phyloP scores from a whole-genome alignment of 768 basidiomycete genomes.

The Neoboletus magnificus region DNA sequence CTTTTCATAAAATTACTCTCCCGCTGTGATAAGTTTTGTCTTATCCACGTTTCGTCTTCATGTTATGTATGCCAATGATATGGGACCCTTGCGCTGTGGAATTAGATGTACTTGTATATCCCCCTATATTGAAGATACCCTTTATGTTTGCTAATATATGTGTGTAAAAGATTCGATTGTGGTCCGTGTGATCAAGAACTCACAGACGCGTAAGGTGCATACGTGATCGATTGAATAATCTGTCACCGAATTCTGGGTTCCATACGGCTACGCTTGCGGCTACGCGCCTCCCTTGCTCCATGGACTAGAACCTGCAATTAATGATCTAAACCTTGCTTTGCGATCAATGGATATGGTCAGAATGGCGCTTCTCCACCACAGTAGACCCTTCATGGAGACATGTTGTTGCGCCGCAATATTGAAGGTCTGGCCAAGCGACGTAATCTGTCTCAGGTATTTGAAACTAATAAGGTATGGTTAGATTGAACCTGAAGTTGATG shows the following conservation, averaged over 20 bases:
- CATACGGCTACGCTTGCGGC: background rate
- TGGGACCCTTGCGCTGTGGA: slow-evolving; percentile 14
- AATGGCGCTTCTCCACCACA: background rate
- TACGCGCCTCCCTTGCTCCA: background rate
- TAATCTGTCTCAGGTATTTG: slow-evolving; percentile 1
- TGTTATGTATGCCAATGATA: slow-evolving; percentile 6
- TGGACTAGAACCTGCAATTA: background rate
- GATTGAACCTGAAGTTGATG: background rate
- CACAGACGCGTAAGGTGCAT: background rate
- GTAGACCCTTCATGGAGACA: slow-evolving; percentile 4
- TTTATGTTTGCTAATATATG: background rate
- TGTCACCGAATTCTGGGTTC: background rate
- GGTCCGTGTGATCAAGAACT: background rate
- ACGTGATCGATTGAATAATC: slow-evolving; percentile 13
- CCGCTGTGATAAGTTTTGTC: background rate
- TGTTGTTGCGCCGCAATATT: background rate
- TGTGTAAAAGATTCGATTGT: background rate
- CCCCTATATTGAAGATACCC: slow-evolving; percentile 24
- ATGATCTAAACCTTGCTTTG: background rate
- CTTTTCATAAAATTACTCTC: slow-evolving; percentile 23
- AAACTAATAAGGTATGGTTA: slow-evolving; percentile 8
- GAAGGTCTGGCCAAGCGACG: background rate
- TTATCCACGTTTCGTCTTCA: background rate
- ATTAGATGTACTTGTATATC: slow-evolving; percentile 20
- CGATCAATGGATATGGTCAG: background rate